Evolutionary conservation across 2,329 filamentous ascomycete species (phyloP).

Genomic region (Lecanicillium sp.): DNA sequence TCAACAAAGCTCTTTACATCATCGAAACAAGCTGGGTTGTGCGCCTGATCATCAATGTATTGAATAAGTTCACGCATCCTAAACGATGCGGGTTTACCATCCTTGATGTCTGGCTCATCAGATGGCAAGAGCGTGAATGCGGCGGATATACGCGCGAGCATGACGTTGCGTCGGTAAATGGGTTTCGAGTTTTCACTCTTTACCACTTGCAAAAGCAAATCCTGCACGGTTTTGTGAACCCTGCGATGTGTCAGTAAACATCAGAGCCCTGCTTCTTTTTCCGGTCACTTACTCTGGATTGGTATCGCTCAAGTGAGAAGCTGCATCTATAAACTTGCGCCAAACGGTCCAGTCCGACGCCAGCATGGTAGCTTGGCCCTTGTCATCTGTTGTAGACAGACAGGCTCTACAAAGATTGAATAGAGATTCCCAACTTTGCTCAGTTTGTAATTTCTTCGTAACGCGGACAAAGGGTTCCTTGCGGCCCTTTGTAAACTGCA

Average conservation of each 20-base stretch:
- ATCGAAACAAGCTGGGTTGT: conserved; percentile 33
- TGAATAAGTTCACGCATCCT: conserved; percentile 25
- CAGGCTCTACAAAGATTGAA: conserved; percentile 36
- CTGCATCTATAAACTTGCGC: conserved; percentile 30
- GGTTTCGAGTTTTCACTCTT: conserved; percentile 21
- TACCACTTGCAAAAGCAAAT: conserved; percentile 21
- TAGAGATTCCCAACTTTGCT: conserved; percentile 31
- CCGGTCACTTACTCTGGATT: conserved; percentile 23
- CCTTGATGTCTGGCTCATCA: conserved; percentile 20
- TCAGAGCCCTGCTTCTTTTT: no score
- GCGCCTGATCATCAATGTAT: conserved; percentile 27
- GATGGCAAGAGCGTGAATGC: conserved; percentile 24
- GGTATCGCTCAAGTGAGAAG: conserved; percentile 20
- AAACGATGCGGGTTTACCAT: conserved; percentile 19
- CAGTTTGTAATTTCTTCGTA: conserved; percentile 26
- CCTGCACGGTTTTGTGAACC: conserved; percentile 16
- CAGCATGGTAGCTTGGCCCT: conserved; percentile 29
- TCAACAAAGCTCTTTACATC: conserved; percentile 38
- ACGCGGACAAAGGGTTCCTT: conserved; percentile 39
- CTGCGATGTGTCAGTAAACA: conserved; percentile 15
- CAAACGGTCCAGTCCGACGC: conserved; percentile 37
- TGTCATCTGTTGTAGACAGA: conserved; percentile 29
- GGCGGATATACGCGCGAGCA: conserved; percentile 28
- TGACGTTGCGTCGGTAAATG: conserved; percentile 31
- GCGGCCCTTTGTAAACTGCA: conserved; percentile 35